phyloP scores from a whole-genome alignment of 2,329 filamentous ascomycete genomes.

The Nakataea oryzae region DNA sequence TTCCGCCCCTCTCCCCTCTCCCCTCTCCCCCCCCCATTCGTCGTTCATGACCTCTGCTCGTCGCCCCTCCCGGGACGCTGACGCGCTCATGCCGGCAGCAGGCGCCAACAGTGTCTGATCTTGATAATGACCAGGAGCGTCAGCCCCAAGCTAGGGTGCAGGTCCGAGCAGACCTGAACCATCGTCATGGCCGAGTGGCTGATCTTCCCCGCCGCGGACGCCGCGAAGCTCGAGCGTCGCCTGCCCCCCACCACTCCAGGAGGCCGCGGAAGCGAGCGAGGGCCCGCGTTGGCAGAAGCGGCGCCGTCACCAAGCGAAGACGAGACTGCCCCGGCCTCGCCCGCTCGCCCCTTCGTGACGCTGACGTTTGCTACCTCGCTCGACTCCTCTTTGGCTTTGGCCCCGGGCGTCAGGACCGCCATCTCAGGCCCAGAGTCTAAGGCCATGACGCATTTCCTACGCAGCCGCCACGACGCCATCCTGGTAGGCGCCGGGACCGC shows the following conservation, averaged over 20 bases:
- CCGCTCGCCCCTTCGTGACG: constrained; percentile 48
- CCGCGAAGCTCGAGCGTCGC: constrained; percentile 12
- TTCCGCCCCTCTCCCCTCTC: background rate
- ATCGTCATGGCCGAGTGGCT: constrained; percentile 11
- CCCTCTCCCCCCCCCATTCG: background rate
- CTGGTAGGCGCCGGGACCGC: constrained; percentile 78
- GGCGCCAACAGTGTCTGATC: background rate
- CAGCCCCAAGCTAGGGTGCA: background rate
- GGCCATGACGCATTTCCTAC: constrained; percentile 86
- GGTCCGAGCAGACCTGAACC: too few species aligned
- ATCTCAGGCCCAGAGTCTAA: constrained; percentile 79
- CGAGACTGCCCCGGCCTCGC: background rate
- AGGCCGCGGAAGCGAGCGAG: background rate
- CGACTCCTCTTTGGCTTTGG: constrained; percentile 67
- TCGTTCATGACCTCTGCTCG: background rate
- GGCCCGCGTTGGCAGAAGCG: background rate
- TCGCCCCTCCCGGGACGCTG: background rate
- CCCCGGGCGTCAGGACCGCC: constrained; percentile 69
- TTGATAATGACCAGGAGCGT: background rate
- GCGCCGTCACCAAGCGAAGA: background rate
- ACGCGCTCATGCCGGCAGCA: background rate
- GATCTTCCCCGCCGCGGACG: constrained; percentile 10
- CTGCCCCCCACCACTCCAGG: constrained; percentile 9
- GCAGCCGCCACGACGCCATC: constrained; percentile 74
- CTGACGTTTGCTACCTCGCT: constrained; percentile 88